Evolutionary conservation across 768 basidiomycete species (phyloP).

Genomic region (Psilocybe sp.): DNA sequence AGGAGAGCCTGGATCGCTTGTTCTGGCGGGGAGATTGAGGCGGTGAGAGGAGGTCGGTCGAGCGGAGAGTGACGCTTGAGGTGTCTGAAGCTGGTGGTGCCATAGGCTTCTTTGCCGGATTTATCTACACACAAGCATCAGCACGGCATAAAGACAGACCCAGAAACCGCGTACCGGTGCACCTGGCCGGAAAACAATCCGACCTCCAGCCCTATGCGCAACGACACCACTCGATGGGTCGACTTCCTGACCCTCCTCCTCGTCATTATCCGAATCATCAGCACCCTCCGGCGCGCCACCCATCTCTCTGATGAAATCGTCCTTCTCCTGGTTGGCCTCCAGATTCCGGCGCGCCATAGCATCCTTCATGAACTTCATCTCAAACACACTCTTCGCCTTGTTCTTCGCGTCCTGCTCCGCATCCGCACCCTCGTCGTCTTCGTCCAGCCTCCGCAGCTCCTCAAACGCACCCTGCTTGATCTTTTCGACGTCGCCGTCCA

Average conservation of each 20-base stretch:
- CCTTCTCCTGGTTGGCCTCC: conserved; percentile 58
- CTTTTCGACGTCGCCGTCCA: conserved; percentile 43
- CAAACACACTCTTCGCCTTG: conserved; percentile 73
- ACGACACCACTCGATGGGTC: conserved; percentile 35
- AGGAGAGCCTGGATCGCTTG: conserved; percentile 11
- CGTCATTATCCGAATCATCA: conserved; percentile 25
- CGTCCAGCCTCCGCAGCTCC: conserved; percentile 58
- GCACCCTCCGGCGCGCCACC: conserved; percentile 28
- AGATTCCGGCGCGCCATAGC: conserved; percentile 69
- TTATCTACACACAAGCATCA: conserved; percentile 13
- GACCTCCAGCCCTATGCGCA: conserved; percentile 62
- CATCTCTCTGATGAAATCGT: conserved; percentile 74
- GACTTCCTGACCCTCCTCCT: conserved; percentile 22
- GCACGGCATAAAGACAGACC: neutral
- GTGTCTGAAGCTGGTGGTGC: conserved; percentile 47
- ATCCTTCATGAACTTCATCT: conserved; percentile 99
- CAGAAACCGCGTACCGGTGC: conserved; percentile 25
- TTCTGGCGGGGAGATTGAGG: conserved; percentile 30
- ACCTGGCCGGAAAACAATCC: conserved; percentile 61
- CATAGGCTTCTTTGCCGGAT: conserved; percentile 16
- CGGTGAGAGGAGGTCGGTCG: conserved; percentile 46
- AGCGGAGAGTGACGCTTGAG: conserved; percentile 68
- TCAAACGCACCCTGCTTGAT: conserved; percentile 75
- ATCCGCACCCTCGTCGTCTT: conserved; percentile 24
- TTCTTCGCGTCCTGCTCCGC: conserved; percentile 22